Percentiles rank a stretch among this genome's conserved stretches.
Evolutionary conservation across 192 early-diverging fungal species (phyloP).

Genomic region (Umbelopsis sp.): DNA sequence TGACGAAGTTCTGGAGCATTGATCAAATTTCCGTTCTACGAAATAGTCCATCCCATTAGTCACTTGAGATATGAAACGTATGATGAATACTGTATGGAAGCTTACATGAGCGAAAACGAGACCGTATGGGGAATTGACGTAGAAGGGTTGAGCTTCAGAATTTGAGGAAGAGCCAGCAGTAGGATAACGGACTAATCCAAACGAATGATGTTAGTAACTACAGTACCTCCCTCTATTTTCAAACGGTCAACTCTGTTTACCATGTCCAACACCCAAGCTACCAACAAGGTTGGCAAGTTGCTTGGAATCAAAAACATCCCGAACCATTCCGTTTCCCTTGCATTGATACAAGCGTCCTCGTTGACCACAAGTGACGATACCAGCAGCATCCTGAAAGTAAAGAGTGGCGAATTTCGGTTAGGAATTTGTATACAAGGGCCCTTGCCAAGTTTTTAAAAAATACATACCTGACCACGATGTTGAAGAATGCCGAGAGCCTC

Average conservation of each 20-base stretch:
- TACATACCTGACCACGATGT: slow-evolving; percentile 95
- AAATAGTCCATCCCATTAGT: background rate
- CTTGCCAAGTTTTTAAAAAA: background rate
- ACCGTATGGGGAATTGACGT: slow-evolving; percentile 99
- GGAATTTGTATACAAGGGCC: background rate
- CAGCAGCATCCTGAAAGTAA: slow-evolving; percentile 89
- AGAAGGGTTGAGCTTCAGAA: slow-evolving; percentile 99
- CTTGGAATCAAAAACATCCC: slow-evolving; percentile 90
- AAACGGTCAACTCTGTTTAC: slow-evolving; percentile 57
- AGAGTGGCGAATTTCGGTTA: background rate
- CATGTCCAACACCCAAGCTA: slow-evolving; percentile 94
- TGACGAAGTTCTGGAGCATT: slow-evolving; percentile 88
- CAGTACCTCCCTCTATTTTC: slow-evolving; percentile 1
- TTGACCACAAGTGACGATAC: slow-evolving; percentile 96
- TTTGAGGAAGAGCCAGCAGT: slow-evolving; percentile 96
- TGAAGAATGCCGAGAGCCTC: slow-evolving; percentile 95
- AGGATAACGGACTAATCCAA: slow-evolving; percentile 88
- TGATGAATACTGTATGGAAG: background rate
- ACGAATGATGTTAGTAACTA: slow-evolving; percentile 12
- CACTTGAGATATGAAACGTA: slow-evolving; percentile 9
- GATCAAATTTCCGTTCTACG: slow-evolving; percentile 95
- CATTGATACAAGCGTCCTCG: slow-evolving; percentile 98
- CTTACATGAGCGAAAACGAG: slow-evolving; percentile 92
- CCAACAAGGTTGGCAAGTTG: slow-evolving; percentile 82
- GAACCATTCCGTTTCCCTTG: slow-evolving; percentile 99